Conservation (phyloP, 2,329 filamentous ascomycete genomes). For the Rosellinia necatrix region DNA sequence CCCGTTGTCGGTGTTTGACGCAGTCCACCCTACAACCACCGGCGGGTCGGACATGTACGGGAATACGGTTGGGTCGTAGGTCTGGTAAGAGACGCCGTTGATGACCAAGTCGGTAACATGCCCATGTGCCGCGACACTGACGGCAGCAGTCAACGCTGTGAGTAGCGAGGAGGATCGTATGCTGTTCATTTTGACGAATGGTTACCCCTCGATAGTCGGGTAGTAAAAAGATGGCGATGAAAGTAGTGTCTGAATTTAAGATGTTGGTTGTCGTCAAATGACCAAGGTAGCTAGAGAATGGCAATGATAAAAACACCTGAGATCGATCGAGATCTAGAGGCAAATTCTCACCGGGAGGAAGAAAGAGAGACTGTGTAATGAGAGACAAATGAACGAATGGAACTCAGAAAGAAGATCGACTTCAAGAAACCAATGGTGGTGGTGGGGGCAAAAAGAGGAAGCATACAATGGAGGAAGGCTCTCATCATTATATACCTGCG, state of each 20-base stretch:
- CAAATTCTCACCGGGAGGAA: conserved; percentile 36
- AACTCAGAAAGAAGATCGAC: conserved; percentile 30
- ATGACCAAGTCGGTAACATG: conserved; percentile 49
- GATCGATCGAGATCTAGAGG: conserved; percentile 35
- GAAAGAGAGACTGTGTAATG: conserved; percentile 34
- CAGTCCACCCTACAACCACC: conserved; percentile 47
- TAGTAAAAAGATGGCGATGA: conserved; percentile 13
- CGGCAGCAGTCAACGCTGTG: conserved; percentile 32
- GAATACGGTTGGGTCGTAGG: conserved; percentile 47
- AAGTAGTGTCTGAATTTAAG: background rate
- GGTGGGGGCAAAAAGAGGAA: conserved; percentile 17
- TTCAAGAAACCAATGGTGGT: conserved; percentile 30
- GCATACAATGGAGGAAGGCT: conserved; percentile 1
- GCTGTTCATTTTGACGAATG: conserved; percentile 32
- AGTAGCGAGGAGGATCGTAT: conserved; percentile 29
- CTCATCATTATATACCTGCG: conserved; percentile 32
- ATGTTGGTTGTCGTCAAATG: background rate
- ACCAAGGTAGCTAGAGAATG: background rate
- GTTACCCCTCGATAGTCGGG: conserved; percentile 20
- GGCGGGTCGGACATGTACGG: conserved; percentile 46
- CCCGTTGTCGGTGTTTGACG: conserved; percentile 49
- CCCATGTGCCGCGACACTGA: conserved; percentile 45
- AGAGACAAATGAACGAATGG: conserved; percentile 28
- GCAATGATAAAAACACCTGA: background rate
- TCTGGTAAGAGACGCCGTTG: conserved; percentile 49